Conservation (phyloP, 2,329 filamentous ascomycete species). For the Cucurbitaria berberidis region DNA sequence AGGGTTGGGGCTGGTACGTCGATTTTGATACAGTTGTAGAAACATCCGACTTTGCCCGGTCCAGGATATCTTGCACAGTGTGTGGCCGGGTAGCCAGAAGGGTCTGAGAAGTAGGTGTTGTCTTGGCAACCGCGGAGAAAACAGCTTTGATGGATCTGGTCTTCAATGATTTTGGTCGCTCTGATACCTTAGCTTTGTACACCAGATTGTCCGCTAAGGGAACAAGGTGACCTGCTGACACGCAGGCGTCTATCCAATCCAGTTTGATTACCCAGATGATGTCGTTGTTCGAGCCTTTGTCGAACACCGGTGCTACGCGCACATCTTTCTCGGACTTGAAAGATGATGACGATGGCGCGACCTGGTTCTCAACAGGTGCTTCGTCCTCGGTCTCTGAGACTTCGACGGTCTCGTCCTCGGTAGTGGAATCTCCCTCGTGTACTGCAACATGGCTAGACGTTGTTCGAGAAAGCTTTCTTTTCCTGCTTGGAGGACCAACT, state of each 20-base stretch:
- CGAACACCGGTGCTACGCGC: slow-evolving; percentile 20
- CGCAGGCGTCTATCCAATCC: slow-evolving; percentile 61
- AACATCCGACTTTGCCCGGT: slow-evolving; percentile 61
- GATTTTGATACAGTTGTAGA: slow-evolving; percentile 20
- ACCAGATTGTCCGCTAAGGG: slow-evolving; percentile 58
- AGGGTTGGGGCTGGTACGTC: slow-evolving; percentile 17
- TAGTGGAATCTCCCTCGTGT: slow-evolving; percentile 27
- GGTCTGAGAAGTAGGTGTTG: slow-evolving; percentile 23
- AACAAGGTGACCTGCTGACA: slow-evolving; percentile 51
- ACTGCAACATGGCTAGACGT: slow-evolving; percentile 11
- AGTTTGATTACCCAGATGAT: slow-evolving; percentile 59
- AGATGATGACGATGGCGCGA: slow-evolving; percentile 13
- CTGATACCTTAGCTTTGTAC: slow-evolving; percentile 56
- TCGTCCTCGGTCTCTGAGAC: slow-evolving; percentile 23
- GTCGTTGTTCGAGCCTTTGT: slow-evolving; percentile 25
- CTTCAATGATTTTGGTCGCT: slow-evolving; percentile 41
- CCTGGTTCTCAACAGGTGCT: slow-evolving; percentile 2
- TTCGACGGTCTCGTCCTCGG: slow-evolving; percentile 25
- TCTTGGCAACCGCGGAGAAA: slow-evolving; percentile 12
- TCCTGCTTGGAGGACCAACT: slow-evolving; percentile 23
- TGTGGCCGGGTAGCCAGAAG: slow-evolving; percentile 27
- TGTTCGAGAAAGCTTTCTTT: slow-evolving; percentile 15
- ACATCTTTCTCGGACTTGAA: slow-evolving; percentile 5
- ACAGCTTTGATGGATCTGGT: slow-evolving; percentile 26
- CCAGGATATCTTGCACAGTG: slow-evolving; percentile 51